Percentiles rank a stretch among this genome's conserved stretches.
These are phyloP conservation scores for Rhizopus delemar DNA, from an alignment of 371 early-diverging fungal genomes.

Conservation along the genomic window DNA sequence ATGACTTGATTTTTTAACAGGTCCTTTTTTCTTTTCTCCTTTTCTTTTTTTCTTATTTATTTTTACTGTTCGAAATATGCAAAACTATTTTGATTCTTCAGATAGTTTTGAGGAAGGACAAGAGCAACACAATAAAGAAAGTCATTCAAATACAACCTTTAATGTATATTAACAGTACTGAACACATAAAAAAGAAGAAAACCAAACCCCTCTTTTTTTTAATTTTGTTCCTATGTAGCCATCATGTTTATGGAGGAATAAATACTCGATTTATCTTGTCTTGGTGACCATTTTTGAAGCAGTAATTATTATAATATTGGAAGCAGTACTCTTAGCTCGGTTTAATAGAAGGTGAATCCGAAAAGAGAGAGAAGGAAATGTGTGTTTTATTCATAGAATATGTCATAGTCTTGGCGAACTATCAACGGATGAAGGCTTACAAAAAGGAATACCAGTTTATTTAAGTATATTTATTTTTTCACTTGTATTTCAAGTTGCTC, in stretches of 20 bases:
- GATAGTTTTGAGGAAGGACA: not conserved
- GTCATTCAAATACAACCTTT: slow-evolving; percentile 3
- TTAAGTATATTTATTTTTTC: slow-evolving; percentile 75
- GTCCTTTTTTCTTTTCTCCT: not conserved
- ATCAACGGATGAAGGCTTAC: slow-evolving; percentile 15
- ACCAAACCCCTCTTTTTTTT: not conserved
- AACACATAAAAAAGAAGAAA: slow-evolving; percentile 3
- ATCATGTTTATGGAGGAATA: slow-evolving; percentile 26
- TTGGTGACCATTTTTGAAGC: slow-evolving; percentile 60
- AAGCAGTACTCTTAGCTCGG: slow-evolving; percentile 61
- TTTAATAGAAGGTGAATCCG: slow-evolving; percentile 34
- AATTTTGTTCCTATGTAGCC: not conserved
- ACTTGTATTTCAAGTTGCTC: slow-evolving; percentile 70
- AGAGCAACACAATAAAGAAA: slow-evolving; percentile 6
- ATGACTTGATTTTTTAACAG: no score
- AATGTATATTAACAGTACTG: slow-evolving; percentile 13
- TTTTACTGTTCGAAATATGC: not conserved
- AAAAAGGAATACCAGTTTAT: slow-evolving; percentile 66
- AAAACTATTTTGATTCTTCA: not conserved
- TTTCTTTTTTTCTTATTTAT: not conserved
- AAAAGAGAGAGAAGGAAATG: not conserved
- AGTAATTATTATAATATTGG: slow-evolving; percentile 64
- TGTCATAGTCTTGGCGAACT: slow-evolving; percentile 5
- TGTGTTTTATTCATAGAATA: not conserved
- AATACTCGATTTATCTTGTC: slow-evolving; percentile 48